Base-by-base conservation (phyloP, 2,329 filamentous ascomycete species). In the Bisporella sp. region DNA sequence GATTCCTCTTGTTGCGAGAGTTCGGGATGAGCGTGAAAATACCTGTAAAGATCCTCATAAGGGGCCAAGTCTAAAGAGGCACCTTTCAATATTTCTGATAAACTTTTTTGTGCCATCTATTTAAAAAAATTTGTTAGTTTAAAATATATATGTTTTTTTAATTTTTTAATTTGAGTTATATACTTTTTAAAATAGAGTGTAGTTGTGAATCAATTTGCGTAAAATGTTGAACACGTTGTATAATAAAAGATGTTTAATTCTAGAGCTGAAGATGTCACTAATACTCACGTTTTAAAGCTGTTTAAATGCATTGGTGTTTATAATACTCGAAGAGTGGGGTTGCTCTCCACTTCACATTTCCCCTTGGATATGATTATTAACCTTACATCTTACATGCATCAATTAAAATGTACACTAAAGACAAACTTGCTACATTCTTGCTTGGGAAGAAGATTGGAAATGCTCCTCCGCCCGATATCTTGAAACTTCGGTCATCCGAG, bases 21-120 rank as follows among this genome's bases (percentile, higher is more conserved):
- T 53, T 83, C 81, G 0, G 80, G 79, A 57, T 82, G 66, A 5
- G 68, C 62, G 60, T 84, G 81, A 51, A 82, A 73, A 60, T 80
- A 63, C 55, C 75, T 79, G 69, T 84, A 84, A 2, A 79, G 67
- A 3, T 66, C 65, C 64, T 82, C 73, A 57, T 79, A 81, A 11
- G 41, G 42, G 6, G 40, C 31, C 6, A 62, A 44, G 31, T 61
- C 48, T 33, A 45, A 8, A 21, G 43, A n/a, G 4, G 43, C 31
- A 21, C 3, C 21, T 39, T 3, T 39, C 35, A 39, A 39, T n/a
- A 39, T 39, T n/a, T n/a, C 35, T 9, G 9, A 39, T 39, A 9
- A 39, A 39, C 35, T 9, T 39, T 39, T 39, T 39, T n/a, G 9
- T n/a, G 2, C n/a, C n/a, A 9, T 39, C 35, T 39, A 9, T 39